These are phyloP conservation scores for Camellia japonica DNA, from an alignment of 148 eudicot genomes.

Conservation along the genomic window DNA sequence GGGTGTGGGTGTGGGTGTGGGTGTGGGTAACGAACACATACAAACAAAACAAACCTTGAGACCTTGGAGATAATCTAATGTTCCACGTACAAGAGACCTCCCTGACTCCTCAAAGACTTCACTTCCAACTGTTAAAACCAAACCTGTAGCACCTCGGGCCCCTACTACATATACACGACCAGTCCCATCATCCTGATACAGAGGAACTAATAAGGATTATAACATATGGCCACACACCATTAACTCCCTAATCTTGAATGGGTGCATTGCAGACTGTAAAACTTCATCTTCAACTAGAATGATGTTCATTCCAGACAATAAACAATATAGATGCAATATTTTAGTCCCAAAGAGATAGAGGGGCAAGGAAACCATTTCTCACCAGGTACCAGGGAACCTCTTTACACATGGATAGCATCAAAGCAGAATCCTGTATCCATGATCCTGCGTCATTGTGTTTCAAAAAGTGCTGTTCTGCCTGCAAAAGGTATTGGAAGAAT, in stretches of 20 bases:
- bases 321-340: neutral
- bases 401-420: conserved; percentile 86
- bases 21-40: neutral
- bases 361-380: conserved; percentile 24
- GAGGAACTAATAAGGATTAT: neutral
- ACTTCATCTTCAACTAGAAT: neutral
- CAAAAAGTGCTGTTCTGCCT: conserved; percentile 97
- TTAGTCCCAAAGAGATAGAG: neutral
- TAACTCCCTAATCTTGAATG: neutral
- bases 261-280: neutral
- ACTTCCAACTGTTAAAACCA: conserved; percentile 88
- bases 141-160: conserved; percentile 82
- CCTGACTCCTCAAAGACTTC: conserved; percentile 96
- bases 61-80: conserved; percentile 88
- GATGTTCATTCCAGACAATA: neutral
- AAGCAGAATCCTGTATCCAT: conserved; percentile 98
- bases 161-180: conserved; percentile 80
- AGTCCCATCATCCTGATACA: conserved; percentile 88
- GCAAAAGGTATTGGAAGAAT: conserved; percentile 8
- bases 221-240: neutral
- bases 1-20: no score
- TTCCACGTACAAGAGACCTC: conserved; percentile 81
- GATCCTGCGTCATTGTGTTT: conserved; percentile 99
- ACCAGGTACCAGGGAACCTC: conserved; percentile 99
- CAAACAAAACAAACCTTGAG: conserved; percentile 53